Percentiles rank a stretch among this genome's conserved stretches.
Conservation (phyloP, 441 rosid species). For the Brassica hybrid region DNA sequence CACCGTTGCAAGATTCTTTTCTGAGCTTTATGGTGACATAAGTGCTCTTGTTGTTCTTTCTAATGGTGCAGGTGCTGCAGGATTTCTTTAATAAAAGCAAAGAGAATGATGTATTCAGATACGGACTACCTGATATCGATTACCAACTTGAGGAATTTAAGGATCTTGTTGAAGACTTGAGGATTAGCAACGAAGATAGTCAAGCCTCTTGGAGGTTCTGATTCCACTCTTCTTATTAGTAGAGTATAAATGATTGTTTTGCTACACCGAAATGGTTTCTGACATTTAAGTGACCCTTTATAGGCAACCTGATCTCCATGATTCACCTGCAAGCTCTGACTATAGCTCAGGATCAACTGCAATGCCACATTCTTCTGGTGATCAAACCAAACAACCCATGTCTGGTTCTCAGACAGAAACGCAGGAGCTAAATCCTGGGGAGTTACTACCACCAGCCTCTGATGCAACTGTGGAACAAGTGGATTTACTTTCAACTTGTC, state of each 20-base stretch:
- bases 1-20: too few species aligned
- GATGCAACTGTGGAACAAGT: constrained; percentile 51
- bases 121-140: constrained; percentile 63
- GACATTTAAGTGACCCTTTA: constrained; percentile 25
- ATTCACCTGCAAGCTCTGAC: constrained; percentile 92
- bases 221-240: background rate
- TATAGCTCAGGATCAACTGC: constrained; percentile 87
- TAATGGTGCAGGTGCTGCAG: constrained; percentile 71
- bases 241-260: background rate
- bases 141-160: constrained; percentile 79
- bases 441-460: constrained; percentile 40
- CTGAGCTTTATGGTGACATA: too few species aligned
- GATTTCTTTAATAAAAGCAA: constrained; percentile 74
- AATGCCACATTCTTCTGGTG: constrained; percentile 50
- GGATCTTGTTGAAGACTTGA: constrained; percentile 74
- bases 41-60: background rate
- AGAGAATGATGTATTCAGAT: constrained; percentile 62
- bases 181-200: constrained; percentile 67
- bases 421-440: constrained; percentile 47
- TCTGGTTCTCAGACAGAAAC: constrained; percentile 48
- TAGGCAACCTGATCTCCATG: constrained; percentile 85
- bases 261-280: background rate
- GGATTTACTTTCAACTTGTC: constrained; percentile 49
- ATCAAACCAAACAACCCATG: constrained; percentile 47
- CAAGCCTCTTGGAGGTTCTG: constrained; percentile 79